Evolutionary conservation across 176 grass and related monocot genomes (phyloP).

Genomic region (Microstegium vimineum): DNA sequence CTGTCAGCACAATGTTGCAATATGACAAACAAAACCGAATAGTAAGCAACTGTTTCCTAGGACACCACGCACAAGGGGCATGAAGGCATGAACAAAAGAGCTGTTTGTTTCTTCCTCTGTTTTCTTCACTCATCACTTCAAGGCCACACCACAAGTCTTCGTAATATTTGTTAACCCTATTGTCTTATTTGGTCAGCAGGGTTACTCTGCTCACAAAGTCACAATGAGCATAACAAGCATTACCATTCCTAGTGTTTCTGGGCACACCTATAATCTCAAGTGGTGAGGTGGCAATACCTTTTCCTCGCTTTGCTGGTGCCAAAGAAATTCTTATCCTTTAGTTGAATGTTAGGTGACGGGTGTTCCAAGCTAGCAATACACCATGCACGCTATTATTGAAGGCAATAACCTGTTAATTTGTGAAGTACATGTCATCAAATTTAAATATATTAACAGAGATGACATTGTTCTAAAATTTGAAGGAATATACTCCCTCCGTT

Average conservation of each 20-base stretch:
- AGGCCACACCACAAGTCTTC: no score
- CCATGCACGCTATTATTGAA: neutral
- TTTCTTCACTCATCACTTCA: neutral
- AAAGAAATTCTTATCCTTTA: neutral
- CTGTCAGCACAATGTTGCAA: constrained; percentile 12
- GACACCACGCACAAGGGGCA: neutral
- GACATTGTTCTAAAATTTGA: no score
- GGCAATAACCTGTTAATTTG: neutral
- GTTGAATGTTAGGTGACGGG: neutral
- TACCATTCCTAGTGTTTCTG: no score
- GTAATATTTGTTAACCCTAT: no score
- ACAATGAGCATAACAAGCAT: neutral
- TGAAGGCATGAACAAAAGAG: no score
- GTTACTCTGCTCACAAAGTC: neutral
- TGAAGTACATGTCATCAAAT: neutral
- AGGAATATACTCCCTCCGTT: no score
- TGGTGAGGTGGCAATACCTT: no score
- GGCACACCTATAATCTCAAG: no score
- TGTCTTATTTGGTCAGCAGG: no score
- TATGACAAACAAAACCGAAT: neutral
- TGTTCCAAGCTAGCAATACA: neutral
- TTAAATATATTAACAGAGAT: neutral
- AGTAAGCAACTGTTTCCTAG: constrained; percentile 23
- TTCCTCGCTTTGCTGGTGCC: no score
- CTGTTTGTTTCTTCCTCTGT: neutral